Conservation (phyloP, 441 rosid species). For the Adansonia gregorii region DNA sequence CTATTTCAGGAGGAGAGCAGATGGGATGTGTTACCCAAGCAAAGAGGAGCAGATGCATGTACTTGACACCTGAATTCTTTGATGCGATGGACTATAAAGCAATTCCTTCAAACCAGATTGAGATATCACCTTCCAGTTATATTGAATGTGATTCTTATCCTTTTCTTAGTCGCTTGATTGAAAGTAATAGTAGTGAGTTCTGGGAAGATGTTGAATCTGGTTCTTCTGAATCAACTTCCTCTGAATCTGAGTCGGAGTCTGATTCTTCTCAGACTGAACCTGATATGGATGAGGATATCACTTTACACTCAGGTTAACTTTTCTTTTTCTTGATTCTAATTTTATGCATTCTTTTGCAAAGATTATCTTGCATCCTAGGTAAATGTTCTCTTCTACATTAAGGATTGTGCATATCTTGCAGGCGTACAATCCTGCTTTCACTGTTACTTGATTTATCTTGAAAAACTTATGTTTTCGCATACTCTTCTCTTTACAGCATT, state of each 20-base stretch:
- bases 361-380: constrained; percentile 17
- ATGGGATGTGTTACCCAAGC: constrained; percentile 48
- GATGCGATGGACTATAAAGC: constrained; percentile 63
- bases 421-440: neutral
- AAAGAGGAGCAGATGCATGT: constrained; percentile 61
- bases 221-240: constrained; percentile 48
- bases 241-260: constrained; percentile 71
- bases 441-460: neutral
- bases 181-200: constrained; percentile 54
- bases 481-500: neutral
- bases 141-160: constrained; percentile 48
- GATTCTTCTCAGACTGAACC: constrained; percentile 86
- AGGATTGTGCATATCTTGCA: neutral
- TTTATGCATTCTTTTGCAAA: constrained; percentile 25
- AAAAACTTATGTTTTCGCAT: neutral
- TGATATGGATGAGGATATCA: constrained; percentile 64
- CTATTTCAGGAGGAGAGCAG: constrained; percentile 63
- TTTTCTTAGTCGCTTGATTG: constrained; percentile 46
- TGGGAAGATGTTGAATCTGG: constrained; percentile 59
- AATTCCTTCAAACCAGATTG: constrained; percentile 44
- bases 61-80: constrained; percentile 53
- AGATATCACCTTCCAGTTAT: constrained; percentile 48
- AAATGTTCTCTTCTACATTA: neutral
- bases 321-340: constrained; percentile 18
- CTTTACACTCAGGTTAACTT: constrained; percentile 63